Percentiles rank a stretch among this genome's conserved stretches.
These are phyloP conservation scores for Metschnikowia cubensis DNA, from an alignment of 805 yeast species.

Conservation along the genomic window DNA sequence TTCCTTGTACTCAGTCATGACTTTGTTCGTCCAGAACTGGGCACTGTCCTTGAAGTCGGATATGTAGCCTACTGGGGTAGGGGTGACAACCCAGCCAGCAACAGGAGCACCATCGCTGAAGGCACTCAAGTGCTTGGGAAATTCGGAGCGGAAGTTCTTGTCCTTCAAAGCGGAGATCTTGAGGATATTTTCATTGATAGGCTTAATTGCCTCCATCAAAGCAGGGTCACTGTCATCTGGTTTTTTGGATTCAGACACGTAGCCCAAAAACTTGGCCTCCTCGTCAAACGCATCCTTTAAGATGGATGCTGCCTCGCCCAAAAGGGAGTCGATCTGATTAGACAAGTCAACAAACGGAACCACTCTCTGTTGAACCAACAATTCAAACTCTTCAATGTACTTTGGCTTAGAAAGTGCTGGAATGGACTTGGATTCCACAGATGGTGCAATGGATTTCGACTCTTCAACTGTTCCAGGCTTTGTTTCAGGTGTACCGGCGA, in stretches of 20 bases:
- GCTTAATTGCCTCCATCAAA: slow-evolving; percentile 56
- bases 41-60: slow-evolving; percentile 87
- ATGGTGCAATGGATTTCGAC: slow-evolving; percentile 1
- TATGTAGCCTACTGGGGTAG: slow-evolving; percentile 70
- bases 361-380: slow-evolving; percentile 48
- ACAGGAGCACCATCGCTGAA: slow-evolving; percentile 87
- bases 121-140: slow-evolving; percentile 70
- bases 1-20: slow-evolving; percentile 79
- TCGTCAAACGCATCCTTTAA: slow-evolving; percentile 53
- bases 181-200: slow-evolving; percentile 61
- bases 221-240: slow-evolving; percentile 56
- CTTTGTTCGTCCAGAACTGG: slow-evolving; percentile 90
- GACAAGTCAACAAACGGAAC: slow-evolving; percentile 59
- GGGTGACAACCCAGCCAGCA: slow-evolving; percentile 83
- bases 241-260: slow-evolving; percentile 58
- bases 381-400: slow-evolving; percentile 51
- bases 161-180: slow-evolving; percentile 67
- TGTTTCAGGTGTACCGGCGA: slow-evolving; percentile 5
- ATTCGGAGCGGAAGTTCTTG: slow-evolving; percentile 61
- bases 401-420: slow-evolving; percentile 32
- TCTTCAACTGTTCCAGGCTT: slow-evolving; percentile 9
- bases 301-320: slow-evolving; percentile 51
- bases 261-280: slow-evolving; percentile 56
- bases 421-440: slow-evolving; percentile 14
- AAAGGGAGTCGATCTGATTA: slow-evolving; percentile 49